Conservation (phyloP, 2,329 filamentous ascomycete species). For the Sarocladiaceae sp. region DNA sequence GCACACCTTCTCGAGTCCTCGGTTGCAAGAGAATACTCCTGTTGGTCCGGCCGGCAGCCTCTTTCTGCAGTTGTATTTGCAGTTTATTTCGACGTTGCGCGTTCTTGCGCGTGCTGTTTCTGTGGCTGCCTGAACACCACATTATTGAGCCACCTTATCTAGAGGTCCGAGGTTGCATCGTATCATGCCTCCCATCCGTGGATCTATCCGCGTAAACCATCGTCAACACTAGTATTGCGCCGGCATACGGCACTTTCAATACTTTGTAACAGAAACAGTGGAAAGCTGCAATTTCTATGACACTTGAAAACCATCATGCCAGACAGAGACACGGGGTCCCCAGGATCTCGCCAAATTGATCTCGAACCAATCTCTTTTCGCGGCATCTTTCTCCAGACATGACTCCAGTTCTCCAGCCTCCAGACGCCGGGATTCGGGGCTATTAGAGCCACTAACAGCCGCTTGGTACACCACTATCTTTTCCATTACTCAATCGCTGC, state of each 20-base stretch:
- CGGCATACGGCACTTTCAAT: too few relatives aligned
- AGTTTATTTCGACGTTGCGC: neutral
- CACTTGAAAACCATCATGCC: neutral
- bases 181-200: neutral
- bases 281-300: neutral
- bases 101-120: neutral
- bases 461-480: neutral
- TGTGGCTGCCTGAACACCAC: neutral
- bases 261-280: too few relatives aligned
- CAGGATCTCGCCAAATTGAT: neutral
- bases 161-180: too few relatives aligned
- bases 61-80: too few relatives aligned
- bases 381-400: neutral
- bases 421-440: neutral
- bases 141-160: too few relatives aligned
- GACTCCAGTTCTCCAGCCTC: neutral
- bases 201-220: neutral
- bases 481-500: slow-evolving; percentile 2
- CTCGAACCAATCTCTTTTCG: neutral
- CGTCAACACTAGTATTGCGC: too few relatives aligned
- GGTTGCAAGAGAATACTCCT: neutral
- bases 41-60: slow-evolving; percentile 3
- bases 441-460: neutral
- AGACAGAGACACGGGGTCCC: neutral
- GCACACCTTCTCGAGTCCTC: too few relatives aligned